Conservation (phyloP, 805 yeast species). For the Ogataea salicorniae region DNA sequence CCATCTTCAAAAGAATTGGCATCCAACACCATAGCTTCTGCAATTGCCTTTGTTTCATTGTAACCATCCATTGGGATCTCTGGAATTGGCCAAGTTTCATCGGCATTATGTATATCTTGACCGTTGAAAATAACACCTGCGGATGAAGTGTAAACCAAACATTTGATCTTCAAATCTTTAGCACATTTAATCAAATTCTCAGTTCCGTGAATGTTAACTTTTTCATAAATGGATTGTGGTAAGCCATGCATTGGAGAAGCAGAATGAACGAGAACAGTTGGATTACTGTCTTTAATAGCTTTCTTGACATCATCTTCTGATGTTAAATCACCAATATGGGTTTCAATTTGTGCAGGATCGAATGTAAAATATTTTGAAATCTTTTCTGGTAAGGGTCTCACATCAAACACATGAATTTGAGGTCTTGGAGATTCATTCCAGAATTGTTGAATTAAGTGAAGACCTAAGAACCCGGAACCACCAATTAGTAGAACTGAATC, state of each 20-base stretch:
- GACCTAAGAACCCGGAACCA: slow-evolving; percentile 92
- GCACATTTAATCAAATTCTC: slow-evolving; percentile 64
- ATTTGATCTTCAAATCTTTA: slow-evolving; percentile 44
- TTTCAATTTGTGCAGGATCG: slow-evolving; percentile 48
- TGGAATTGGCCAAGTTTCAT: slow-evolving; percentile 93
- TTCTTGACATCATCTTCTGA: slow-evolving; percentile 57
- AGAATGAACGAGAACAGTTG: slow-evolving; percentile 83
- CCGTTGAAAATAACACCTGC: slow-evolving; percentile 98
- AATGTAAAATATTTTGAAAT: slow-evolving; percentile 73
- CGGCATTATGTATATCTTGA: slow-evolving; percentile 85
- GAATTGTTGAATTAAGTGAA: slow-evolving; percentile 86
- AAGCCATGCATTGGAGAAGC: slow-evolving; percentile 96
- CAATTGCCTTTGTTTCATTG: slow-evolving; percentile 89
- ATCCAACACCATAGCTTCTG: slow-evolving; percentile 74
- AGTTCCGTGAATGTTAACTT: slow-evolving; percentile 91
- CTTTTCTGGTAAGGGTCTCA: slow-evolving; percentile 77
- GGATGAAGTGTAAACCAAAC: slow-evolving; percentile 89
- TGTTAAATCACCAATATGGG: slow-evolving; percentile 83
- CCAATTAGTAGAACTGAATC: slow-evolving; percentile 82
- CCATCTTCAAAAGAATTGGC: slow-evolving; percentile 57
- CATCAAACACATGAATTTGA: slow-evolving; percentile 79
- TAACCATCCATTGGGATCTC: slow-evolving; percentile 92
- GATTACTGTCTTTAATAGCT: slow-evolving; percentile 55
- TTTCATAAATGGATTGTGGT: slow-evolving; percentile 73
- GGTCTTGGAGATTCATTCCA: slow-evolving; percentile 61